Percentiles rank a stretch among this genome's conserved stretches.
These are phyloP conservation scores for Balakata baccata DNA, from an alignment of 345 rosid species.

Conservation along the genomic window DNA sequence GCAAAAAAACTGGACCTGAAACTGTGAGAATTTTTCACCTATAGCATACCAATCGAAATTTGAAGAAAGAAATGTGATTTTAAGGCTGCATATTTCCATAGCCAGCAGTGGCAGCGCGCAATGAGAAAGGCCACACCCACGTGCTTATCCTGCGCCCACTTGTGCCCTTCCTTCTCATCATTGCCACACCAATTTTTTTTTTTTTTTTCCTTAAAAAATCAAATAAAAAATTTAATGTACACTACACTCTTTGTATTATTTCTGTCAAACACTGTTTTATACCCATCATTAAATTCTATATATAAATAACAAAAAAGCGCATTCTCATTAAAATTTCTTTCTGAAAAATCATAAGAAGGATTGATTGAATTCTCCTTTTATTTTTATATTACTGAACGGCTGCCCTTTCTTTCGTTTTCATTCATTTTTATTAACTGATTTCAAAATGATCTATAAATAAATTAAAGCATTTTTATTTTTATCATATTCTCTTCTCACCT, in stretches of 20 bases:
- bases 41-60: neutral
- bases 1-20: conserved; percentile 25
- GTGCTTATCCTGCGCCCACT: conserved; percentile 80
- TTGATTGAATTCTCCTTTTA: no score
- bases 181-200: conserved; percentile 40
- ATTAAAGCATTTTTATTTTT: no score
- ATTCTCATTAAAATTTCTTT: neutral
- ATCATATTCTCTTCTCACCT: no score
- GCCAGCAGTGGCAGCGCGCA: conserved; percentile 50
- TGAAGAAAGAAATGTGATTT: conserved; percentile 3
- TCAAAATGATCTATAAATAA: no score
- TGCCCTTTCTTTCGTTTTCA: neutral
- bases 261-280: conserved; percentile 41
- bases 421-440: no score
- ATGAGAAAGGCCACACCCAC: conserved; percentile 65
- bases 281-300: conserved; percentile 16
- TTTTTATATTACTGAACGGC: neutral
- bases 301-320: neutral
- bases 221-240: neutral
- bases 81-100: conserved; percentile 10
- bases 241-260: conserved; percentile 17
- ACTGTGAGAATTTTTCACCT: conserved; percentile 4
- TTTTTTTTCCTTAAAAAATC: conserved; percentile 4
- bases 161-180: conserved; percentile 48
- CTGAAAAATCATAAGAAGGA: neutral